Conservation (phyloP, 371 early-diverging fungal species). For the Circinella minor region DNA sequence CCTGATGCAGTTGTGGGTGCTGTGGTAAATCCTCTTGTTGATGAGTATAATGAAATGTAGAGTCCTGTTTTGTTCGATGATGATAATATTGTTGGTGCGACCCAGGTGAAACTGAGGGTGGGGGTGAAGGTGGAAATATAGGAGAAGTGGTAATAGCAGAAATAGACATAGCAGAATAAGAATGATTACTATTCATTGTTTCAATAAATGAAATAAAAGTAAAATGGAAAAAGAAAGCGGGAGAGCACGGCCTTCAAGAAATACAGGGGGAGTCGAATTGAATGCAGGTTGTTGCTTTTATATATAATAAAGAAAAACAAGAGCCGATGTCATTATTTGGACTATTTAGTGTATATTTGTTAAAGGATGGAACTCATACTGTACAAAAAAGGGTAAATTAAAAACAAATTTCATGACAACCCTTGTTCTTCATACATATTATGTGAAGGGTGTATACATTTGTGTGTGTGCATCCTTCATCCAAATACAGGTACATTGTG, state of each 20-base stretch:
- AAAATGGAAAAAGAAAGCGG: not conserved
- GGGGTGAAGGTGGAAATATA: conserved; percentile 28
- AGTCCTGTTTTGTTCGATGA: not conserved
- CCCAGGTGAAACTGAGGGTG: conserved; percentile 11
- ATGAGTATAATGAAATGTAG: not conserved
- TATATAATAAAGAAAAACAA: not conserved
- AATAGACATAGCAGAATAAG: conserved; percentile 37
- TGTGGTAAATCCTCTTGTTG: not conserved
- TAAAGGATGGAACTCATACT: not conserved
- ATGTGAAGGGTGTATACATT: too few relatives aligned
- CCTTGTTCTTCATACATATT: conserved; percentile 1
- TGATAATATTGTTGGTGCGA: not conserved
- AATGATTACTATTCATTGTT: not conserved
- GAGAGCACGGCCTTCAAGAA: conserved; percentile 1
- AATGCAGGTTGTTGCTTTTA: not conserved
- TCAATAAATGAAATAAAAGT: not conserved
- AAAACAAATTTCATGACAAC: conserved; percentile 8
- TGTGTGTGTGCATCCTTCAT: not conserved
- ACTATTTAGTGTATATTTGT: not conserved
- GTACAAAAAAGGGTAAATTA: conserved; percentile 13
- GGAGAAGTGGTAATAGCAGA: conserved; percentile 40
- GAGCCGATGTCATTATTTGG: conserved; percentile 2
- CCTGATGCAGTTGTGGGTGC: not conserved
- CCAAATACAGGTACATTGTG: conserved; percentile 10
- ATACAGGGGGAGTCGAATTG: not conserved